A percentile compares a stretch with the other conserved stretches of the same genome.
These are phyloP conservation scores for Paracorniculantispora psalliotae DNA, from an alignment of 2,329 filamentous ascomycete genomes.

Conservation along the genomic window DNA sequence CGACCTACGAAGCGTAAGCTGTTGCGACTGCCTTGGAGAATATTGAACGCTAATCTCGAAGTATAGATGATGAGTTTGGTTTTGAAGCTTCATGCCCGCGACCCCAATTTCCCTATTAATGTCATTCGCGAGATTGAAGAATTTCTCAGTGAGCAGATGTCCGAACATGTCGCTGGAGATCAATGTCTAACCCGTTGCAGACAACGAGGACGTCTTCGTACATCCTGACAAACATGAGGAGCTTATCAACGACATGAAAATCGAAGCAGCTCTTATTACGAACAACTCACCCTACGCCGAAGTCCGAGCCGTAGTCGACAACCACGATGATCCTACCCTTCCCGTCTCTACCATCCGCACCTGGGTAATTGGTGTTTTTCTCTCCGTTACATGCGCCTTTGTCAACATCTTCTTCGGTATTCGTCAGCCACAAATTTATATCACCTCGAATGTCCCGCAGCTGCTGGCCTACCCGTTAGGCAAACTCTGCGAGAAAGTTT, in stretches of 20 bases:
- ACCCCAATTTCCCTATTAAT: conserved; percentile 34
- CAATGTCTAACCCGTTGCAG: background rate
- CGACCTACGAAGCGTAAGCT: conserved; percentile 26
- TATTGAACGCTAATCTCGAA: background rate
- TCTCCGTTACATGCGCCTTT: conserved; percentile 26
- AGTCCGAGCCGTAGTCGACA: conserved; percentile 41
- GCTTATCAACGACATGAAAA: conserved; percentile 28
- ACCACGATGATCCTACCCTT: conserved; percentile 35
- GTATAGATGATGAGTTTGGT: conserved; percentile 30
- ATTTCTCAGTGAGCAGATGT: conserved; percentile 29
- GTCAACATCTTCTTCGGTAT: conserved; percentile 37
- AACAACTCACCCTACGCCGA: conserved; percentile 35
- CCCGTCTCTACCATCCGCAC: conserved; percentile 38
- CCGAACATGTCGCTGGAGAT: background rate
- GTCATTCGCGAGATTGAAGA: conserved; percentile 31
- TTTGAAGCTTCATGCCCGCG: conserved; percentile 29
- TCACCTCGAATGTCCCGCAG: conserved; percentile 37
- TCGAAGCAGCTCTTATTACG: conserved; percentile 27
- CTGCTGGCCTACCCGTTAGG: conserved; percentile 36
- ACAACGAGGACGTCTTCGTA: conserved; percentile 16
- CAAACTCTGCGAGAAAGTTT: conserved; percentile 26
- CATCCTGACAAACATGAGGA: conserved; percentile 23
- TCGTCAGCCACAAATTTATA: conserved; percentile 34
- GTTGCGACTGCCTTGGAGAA: background rate
- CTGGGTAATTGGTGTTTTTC: conserved; percentile 34